phyloP scores from a whole-genome alignment of 805 yeast genomes.

The Ogataea kodamae region DNA sequence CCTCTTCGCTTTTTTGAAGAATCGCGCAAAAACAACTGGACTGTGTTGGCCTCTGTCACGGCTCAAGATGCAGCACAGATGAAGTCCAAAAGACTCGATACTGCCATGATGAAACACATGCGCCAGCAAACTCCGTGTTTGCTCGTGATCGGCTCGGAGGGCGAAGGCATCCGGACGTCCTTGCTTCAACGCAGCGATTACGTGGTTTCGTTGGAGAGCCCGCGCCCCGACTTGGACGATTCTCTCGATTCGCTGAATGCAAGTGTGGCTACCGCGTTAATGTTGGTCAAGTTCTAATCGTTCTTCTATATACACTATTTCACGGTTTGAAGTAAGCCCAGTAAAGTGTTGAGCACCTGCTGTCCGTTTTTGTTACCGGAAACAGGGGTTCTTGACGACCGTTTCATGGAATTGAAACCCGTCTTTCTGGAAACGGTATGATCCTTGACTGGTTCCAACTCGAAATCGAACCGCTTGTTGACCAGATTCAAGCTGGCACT shows the following conservation, averaged over 20 bases:
- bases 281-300: slow-evolving; percentile 37
- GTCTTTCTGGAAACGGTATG: slow-evolving; percentile 7
- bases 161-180: slow-evolving; percentile 72
- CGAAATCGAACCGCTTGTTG: slow-evolving; percentile 22
- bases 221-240: slow-evolving; percentile 24
- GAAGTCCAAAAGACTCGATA: slow-evolving; percentile 33
- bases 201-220: slow-evolving; percentile 39
- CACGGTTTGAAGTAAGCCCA: slow-evolving; percentile 22
- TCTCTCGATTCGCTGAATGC: slow-evolving; percentile 80
- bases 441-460: slow-evolving; percentile 25
- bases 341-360: slow-evolving; percentile 22
- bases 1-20: slow-evolving; percentile 61
- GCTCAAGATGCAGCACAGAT: slow-evolving; percentile 22
- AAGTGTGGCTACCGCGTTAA: slow-evolving; percentile 80
- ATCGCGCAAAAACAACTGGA: slow-evolving; percentile 63
- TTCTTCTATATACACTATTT: slow-evolving; percentile 14
- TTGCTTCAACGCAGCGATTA: slow-evolving; percentile 56
- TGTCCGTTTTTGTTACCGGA: slow-evolving; percentile 21
- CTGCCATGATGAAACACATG: slow-evolving; percentile 42
- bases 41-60: slow-evolving; percentile 58
- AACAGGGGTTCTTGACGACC: slow-evolving; percentile 20
- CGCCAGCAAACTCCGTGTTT: slow-evolving; percentile 55
- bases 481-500: slow-evolving; percentile 25
- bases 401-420: slow-evolving; percentile 16
- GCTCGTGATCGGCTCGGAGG: slow-evolving; percentile 82